Conservation (phyloP, 192 early-diverging fungal species). For the Coemansia sp. region DNA sequence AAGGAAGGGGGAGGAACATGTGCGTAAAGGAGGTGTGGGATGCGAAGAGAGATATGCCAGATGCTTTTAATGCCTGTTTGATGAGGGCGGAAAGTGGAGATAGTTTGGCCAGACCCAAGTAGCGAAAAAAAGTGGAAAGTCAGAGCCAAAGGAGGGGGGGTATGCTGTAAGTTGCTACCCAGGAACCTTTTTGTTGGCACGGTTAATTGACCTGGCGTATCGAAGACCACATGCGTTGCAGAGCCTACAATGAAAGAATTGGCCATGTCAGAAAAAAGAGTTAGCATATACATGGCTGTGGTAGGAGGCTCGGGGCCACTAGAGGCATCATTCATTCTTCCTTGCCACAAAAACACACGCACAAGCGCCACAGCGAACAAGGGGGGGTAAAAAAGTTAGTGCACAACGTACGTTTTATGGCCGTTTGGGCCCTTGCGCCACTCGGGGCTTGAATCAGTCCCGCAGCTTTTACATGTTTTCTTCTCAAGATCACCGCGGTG, state of each 20-base stretch:
- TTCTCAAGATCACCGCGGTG: constrained; percentile 33
- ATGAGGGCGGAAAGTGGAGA: not conserved
- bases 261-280: not conserved
- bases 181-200: constrained; percentile 43
- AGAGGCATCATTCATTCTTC: not conserved
- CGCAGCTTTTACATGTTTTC: constrained; percentile 55
- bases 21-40: not conserved
- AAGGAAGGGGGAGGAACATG: not conserved
- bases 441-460: constrained; percentile 57
- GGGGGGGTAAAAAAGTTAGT: not conserved
- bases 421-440: constrained; percentile 58
- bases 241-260: constrained; percentile 29
- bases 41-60: not conserved
- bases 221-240: constrained; percentile 58
- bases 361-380: not conserved
- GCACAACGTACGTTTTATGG: constrained; percentile 56
- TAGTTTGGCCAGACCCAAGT: not conserved
- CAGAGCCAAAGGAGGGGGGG: not conserved
- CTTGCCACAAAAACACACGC: not conserved
- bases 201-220: constrained; percentile 54
- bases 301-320: not conserved
- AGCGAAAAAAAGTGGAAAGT: not conserved
- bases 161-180: constrained; percentile 10
- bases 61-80: not conserved
- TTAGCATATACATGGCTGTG: not conserved